Conservation (phyloP, 495 filamentous ascomycete species). For the Zalerion maritima region DNA sequence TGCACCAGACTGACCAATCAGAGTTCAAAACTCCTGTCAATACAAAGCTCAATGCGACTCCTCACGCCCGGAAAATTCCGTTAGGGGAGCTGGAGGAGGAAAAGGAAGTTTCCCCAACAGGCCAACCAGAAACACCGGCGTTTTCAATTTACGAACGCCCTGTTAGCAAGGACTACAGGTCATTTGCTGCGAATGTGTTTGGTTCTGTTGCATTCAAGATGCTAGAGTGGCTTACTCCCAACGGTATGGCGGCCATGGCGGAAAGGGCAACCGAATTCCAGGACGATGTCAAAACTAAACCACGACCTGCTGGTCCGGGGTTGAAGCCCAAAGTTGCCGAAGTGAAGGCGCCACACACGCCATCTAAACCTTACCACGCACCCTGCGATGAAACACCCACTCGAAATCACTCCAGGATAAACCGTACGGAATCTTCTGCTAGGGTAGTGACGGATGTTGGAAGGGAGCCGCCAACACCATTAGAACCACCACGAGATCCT, state of each 20-base stretch:
- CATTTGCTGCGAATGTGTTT: constrained; percentile 72
- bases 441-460: not conserved
- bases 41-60: no score
- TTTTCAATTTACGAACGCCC: constrained; percentile 30
- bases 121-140: constrained; percentile 18
- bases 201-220: constrained; percentile 63
- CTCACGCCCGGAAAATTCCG: no score
- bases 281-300: not conserved
- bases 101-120: not conserved
- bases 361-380: constrained; percentile 1
- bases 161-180: constrained; percentile 60
- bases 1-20: no score
- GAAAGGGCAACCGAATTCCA: constrained; percentile 12
- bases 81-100: no score
- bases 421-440: constrained; percentile 2
- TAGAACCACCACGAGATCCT: constrained; percentile 6
- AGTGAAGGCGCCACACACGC: constrained; percentile 1
- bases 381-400: not conserved
- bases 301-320: not conserved
- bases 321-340: constrained; percentile 1
- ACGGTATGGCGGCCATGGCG: constrained; percentile 27
- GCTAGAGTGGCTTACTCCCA: constrained; percentile 62
- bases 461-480: constrained; percentile 1
- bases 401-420: no score
- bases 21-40: no score